A percentile compares a stretch with the other conserved stretches of the same genome.
Evolutionary conservation across 116 monocot genomes (phyloP).

Genomic region (Zostera marina): DNA sequence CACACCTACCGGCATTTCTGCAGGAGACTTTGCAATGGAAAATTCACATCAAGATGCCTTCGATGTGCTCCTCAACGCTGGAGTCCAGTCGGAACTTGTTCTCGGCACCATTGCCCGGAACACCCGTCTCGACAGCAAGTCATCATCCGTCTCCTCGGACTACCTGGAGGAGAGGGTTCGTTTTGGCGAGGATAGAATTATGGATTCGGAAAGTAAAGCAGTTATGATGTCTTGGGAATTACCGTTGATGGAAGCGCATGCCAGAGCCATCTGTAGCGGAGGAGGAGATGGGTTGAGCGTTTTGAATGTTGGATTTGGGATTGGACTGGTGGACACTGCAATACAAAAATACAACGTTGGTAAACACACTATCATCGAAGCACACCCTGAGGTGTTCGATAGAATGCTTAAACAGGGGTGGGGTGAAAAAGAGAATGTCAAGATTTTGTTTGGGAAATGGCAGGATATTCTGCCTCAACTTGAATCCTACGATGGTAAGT

Average conservation of each 20-base stretch:
- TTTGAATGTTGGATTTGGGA: slow-evolving; percentile 86
- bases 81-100: slow-evolving; percentile 71
- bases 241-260: slow-evolving; percentile 97
- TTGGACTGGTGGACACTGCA: slow-evolving; percentile 86
- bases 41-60: slow-evolving; percentile 41
- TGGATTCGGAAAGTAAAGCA: slow-evolving; percentile 86
- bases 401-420: slow-evolving; percentile 66
- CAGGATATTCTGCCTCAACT: slow-evolving; percentile 83
- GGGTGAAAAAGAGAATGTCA: slow-evolving; percentile 90
- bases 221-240: slow-evolving; percentile 99
- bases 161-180: slow-evolving; percentile 59
- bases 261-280: slow-evolving; percentile 53
- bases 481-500: slow-evolving; percentile 79
- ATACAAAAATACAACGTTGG: slow-evolving; percentile 52
- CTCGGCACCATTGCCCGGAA: slow-evolving; percentile 45
- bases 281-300: slow-evolving; percentile 23
- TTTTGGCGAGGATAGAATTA: slow-evolving; percentile 60
- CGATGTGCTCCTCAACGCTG: slow-evolving; percentile 62
- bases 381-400: slow-evolving; percentile 77
- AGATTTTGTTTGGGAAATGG: slow-evolving; percentile 83
- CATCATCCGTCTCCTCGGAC: background rate
- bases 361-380: slow-evolving; percentile 89
- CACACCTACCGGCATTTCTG: slow-evolving; percentile 50
- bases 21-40: slow-evolving; percentile 79
- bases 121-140: background rate